phyloP scores from a whole-genome alignment of 495 filamentous ascomycete genomes.

The Neurospora discreta region DNA sequence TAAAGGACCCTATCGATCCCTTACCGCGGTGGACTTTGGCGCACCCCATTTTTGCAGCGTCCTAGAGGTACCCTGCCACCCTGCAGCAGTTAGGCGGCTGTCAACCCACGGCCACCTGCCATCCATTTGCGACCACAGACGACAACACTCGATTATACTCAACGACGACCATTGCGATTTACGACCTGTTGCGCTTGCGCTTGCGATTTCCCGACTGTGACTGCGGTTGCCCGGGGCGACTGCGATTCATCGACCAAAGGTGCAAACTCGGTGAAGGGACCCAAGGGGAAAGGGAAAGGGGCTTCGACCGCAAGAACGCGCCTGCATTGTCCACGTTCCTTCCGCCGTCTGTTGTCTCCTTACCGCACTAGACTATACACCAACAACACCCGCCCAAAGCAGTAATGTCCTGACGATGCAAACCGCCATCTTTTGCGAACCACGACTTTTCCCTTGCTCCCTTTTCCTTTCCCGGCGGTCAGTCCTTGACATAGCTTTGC shows the following conservation, averaged over 20 bases:
- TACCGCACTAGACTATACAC: slow-evolving; percentile 1
- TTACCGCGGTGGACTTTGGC: background rate
- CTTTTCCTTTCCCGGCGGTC: slow-evolving; percentile 26
- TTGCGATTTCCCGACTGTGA: background rate
- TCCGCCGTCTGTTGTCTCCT: slow-evolving; percentile 2
- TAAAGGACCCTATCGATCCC: background rate
- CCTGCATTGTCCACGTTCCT: slow-evolving; percentile 20
- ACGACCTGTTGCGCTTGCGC: background rate
- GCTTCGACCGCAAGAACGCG: slow-evolving; percentile 11
- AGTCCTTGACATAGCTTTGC: slow-evolving; percentile 28
- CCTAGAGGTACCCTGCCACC: background rate
- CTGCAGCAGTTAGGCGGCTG: background rate
- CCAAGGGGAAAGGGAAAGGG: background rate
- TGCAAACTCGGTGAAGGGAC: background rate
- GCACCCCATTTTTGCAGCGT: background rate
- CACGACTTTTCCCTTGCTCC: slow-evolving; percentile 24
- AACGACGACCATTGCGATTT: background rate
- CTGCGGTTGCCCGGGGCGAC: background rate
- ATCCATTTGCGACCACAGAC: background rate
- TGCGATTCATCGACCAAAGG: background rate
- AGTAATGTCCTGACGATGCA: slow-evolving; percentile 32
- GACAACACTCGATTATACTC: background rate
- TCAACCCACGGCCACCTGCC: background rate
- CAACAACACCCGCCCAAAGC: background rate
- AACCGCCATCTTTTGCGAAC: slow-evolving; percentile 23